Conservation (phyloP, 768 basidiomycete genomes). For the Sarcomyxa edulis region DNA sequence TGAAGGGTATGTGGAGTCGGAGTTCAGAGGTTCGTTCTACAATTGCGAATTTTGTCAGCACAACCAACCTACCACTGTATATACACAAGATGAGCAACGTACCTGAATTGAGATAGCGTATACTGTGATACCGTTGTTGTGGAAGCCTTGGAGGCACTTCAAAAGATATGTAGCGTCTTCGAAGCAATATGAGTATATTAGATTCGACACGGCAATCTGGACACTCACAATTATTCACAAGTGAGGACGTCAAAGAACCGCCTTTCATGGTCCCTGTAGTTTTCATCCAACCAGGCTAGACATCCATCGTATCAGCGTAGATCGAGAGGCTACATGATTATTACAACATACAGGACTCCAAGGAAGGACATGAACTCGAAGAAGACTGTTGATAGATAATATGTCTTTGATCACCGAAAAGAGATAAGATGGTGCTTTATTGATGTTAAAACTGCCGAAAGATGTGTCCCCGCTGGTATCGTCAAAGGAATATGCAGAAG, state of each 20-base stretch:
- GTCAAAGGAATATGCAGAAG: conserved; percentile 60
- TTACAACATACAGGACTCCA: conserved; percentile 63
- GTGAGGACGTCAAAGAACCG: conserved; percentile 48
- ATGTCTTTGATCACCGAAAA: conserved; percentile 66
- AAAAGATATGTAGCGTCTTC: conserved; percentile 69
- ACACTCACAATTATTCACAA: conserved; percentile 42
- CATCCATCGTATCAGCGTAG: conserved; percentile 5
- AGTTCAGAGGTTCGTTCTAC: conserved; percentile 48
- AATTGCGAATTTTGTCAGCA: neutral
- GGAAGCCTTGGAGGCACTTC: conserved; percentile 68
- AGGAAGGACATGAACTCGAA: conserved; percentile 56
- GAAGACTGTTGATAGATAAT: conserved; percentile 40
- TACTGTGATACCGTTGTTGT: conserved; percentile 50
- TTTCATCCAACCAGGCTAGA: conserved; percentile 80
- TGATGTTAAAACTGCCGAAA: conserved; percentile 52
- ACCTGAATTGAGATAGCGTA: conserved; percentile 61
- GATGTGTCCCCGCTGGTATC: conserved; percentile 58
- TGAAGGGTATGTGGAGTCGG: conserved; percentile 65
- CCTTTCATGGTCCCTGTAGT: conserved; percentile 60
- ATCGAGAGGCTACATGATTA: neutral
- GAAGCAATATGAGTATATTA: neutral
- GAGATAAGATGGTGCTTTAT: conserved; percentile 53
- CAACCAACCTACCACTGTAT: neutral
- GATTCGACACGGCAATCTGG: neutral
- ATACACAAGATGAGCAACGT: neutral